Evolutionary conservation across 305 asterid genomes (phyloP).

Genomic region (Solanum hybrid): DNA sequence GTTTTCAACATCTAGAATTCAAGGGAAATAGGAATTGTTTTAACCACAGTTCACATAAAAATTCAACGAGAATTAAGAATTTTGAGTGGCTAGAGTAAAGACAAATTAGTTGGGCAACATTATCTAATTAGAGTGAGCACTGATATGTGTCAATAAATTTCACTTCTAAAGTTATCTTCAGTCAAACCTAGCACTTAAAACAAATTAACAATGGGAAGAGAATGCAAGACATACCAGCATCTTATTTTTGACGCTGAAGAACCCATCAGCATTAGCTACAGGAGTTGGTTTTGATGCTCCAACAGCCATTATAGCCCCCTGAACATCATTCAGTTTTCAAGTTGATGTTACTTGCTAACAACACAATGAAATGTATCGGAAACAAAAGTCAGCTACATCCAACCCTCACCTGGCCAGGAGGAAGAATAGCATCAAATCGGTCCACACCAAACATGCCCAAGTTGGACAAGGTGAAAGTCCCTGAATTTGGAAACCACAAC

Average conservation of each 20-base stretch:
- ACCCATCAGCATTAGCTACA: constrained; percentile 56
- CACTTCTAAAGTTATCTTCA: background rate
- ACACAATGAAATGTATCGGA: background rate
- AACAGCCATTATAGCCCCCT: constrained; percentile 99
- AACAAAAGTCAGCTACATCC: background rate
- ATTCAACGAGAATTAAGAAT: background rate
- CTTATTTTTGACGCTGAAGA: constrained; percentile 49
- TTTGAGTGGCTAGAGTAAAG: background rate
- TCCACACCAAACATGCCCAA: constrained; percentile 99
- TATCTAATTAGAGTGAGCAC: background rate
- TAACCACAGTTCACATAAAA: background rate
- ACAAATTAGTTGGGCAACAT: background rate
- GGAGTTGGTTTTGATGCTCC: constrained; percentile 90
- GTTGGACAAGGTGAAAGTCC: constrained; percentile 86
- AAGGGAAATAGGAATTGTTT: background rate
- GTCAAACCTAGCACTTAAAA: background rate
- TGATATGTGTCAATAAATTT: background rate
- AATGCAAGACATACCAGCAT: constrained; percentile 56
- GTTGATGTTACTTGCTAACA: background rate
- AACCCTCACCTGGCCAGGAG: constrained; percentile 79
- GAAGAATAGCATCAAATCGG: constrained; percentile 94
- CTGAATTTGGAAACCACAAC: constrained; percentile 21
- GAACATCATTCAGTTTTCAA: constrained; percentile 14
- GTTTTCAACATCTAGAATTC: background rate
- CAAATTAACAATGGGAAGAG: background rate